Base-by-base conservation (phyloP, 2,329 filamentous ascomycete genomes). In the Fusarium scirpi region DNA sequence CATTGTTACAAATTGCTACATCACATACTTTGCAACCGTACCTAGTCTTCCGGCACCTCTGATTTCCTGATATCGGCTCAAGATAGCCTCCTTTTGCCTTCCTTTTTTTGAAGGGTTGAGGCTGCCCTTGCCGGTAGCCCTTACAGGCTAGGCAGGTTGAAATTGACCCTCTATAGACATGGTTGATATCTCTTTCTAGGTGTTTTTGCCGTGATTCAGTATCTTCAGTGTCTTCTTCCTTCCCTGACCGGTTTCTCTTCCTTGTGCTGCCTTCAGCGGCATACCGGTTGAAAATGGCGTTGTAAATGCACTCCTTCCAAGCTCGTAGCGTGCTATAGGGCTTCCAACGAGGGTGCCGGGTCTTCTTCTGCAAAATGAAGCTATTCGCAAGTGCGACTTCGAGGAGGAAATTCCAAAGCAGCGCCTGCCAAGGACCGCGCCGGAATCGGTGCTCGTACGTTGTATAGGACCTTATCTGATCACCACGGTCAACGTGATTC, bases 351-450 rank as follows among this genome's bases (percentile, higher is more conserved):
- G 45, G 46, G 13, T 43, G 25, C 20, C 9, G 25, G 5, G 32
- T 38, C 3, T 54, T 38, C 8, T 44, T 25, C 22, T 62, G 38
- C 4, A 41, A 29, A 34, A 67, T 29, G 54, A 53, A 67, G 55
- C 48, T 64, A 45, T 67, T 67, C n/a, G 52, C 25, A 57, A 67
- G 55, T 22, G 45, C 55, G 7, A 58, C 25, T 32, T 64, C 60
- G 16, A 70, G 53, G n/a, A 70, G 59, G 53, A 70, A 70, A 32
- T 16, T 29, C 64, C 60, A 67, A 22, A 47, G 40, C 11, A 70
- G n/a, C 45, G 66, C 52, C 20, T 55, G 27, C 41, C 41, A 55
- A 34, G 27, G n/a, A 10, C 40, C 20, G 2, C 41, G 52, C 1
- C 41, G 40, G 6, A 55, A 25, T 4, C n/a, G 41, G 11, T 45